Percentiles rank a stretch among this genome's conserved stretches.
phyloP scores from a whole-genome alignment of 2,329 filamentous ascomycete species.

The Aureobasidium uvarum region DNA sequence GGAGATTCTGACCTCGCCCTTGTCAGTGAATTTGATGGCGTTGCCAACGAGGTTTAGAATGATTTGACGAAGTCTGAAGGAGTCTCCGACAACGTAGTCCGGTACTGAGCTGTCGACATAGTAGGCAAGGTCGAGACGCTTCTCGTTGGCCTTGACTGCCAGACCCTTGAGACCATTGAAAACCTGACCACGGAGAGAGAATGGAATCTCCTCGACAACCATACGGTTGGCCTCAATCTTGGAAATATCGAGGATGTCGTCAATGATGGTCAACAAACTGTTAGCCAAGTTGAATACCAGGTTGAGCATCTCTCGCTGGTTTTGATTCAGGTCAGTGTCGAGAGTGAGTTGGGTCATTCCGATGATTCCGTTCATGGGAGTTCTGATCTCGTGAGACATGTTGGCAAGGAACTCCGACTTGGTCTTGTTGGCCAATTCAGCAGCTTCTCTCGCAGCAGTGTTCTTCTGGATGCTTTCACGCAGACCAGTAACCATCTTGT shows the following conservation, averaged over 20 bases:
- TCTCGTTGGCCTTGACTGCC: slow-evolving; percentile 96
- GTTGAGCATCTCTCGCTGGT: slow-evolving; percentile 97
- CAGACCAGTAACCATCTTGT: slow-evolving; percentile 96
- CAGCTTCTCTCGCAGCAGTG: slow-evolving; percentile 90
- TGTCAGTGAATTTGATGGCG: slow-evolving; percentile 98
- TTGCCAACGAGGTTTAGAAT: slow-evolving; percentile 97
- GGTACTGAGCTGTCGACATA: slow-evolving; percentile 90
- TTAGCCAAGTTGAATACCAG: slow-evolving; percentile 97
- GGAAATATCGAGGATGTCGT: slow-evolving; percentile 68
- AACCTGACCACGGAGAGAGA: slow-evolving; percentile 88
- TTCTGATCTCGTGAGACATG: slow-evolving; percentile 98
- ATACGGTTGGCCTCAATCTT: slow-evolving; percentile 93
- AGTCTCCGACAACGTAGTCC: slow-evolving; percentile 93
- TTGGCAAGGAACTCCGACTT: slow-evolving; percentile 99
- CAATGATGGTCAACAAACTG: slow-evolving; percentile 94
- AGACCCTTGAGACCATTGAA: slow-evolving; percentile 97
- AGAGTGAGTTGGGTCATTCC: slow-evolving; percentile 97
- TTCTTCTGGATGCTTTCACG: slow-evolving; percentile 96
- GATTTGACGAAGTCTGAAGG: slow-evolving; percentile 93
- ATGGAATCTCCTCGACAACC: slow-evolving; percentile 97
- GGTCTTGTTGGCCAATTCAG: slow-evolving; percentile 94
- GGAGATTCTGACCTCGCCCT: slow-evolving; percentile 92
- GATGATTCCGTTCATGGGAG: slow-evolving; percentile 96
- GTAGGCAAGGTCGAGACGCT: slow-evolving; percentile 88
- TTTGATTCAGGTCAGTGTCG: slow-evolving; percentile 88